A percentile compares a stretch with the other conserved stretches of the same genome.
Conservation (phyloP, 2,329 filamentous ascomycete species). For the Fusarium ambrosium region DNA sequence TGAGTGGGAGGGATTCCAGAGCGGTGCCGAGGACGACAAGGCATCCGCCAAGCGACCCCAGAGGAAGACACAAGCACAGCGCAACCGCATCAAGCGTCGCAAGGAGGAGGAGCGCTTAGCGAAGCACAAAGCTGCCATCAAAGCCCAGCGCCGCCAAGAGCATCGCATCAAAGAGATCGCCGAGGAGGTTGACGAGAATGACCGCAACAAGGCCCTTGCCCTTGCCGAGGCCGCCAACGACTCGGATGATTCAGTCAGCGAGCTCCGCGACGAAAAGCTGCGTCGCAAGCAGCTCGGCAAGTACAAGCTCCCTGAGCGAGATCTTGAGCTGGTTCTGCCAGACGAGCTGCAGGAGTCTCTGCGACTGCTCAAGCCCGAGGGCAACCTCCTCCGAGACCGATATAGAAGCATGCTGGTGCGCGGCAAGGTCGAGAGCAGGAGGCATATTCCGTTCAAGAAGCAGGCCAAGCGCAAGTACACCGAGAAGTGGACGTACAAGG, state of each 20-base stretch:
- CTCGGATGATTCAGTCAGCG: conserved; percentile 63
- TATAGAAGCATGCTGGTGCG: conserved; percentile 90
- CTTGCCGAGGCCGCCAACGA: conserved; percentile 55
- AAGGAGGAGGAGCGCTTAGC: conserved; percentile 87
- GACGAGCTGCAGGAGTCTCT: conserved; percentile 88
- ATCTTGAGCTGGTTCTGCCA: conserved; percentile 84
- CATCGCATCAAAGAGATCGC: conserved; percentile 79
- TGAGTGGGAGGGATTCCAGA: conserved; percentile 91
- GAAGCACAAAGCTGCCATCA: conserved; percentile 82
- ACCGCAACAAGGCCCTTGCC: conserved; percentile 62
- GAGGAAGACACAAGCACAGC: conserved; percentile 87
- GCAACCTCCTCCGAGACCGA: conserved; percentile 92
- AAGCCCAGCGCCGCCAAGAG: conserved; percentile 79
- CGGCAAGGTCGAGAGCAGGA: conserved; percentile 88
- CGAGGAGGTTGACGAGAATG: conserved; percentile 71
- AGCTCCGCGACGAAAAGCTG: conserved; percentile 73
- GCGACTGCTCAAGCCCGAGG: conserved; percentile 88
- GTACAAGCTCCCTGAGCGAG: conserved; percentile 79
- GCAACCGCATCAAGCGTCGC: conserved; percentile 88
- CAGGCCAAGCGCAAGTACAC: conserved; percentile 85
- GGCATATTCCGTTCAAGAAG: conserved; percentile 83
- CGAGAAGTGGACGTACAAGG: conserved; percentile 99
- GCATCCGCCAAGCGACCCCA: conserved; percentile 77
- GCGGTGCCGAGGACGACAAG: conserved; percentile 78
- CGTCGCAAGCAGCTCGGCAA: conserved; percentile 82